phyloP scores from a whole-genome alignment of 129 eudicot species.

The Dittrichia graveolens region DNA sequence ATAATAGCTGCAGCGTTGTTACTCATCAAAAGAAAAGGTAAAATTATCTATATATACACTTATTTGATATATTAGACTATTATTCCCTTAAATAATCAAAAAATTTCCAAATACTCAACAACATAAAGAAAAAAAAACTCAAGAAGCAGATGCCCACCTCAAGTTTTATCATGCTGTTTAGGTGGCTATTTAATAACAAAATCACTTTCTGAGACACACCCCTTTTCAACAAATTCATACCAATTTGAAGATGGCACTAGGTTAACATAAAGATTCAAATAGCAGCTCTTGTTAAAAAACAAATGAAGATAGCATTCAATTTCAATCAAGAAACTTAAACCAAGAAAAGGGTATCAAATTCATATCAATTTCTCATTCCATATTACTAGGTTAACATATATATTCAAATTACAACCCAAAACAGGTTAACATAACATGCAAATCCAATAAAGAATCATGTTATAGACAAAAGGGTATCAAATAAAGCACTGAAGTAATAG shows the following conservation, averaged over 20 bases:
- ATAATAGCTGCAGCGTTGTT: conserved; percentile 4
- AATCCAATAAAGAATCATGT: background rate
- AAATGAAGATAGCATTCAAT: background rate
- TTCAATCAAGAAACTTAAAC: conserved; percentile 8
- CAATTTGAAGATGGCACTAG: background rate
- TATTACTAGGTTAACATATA: conserved; percentile 15
- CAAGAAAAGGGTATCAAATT: background rate
- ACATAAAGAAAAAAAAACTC: background rate
- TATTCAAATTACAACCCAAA: conserved; percentile 5
- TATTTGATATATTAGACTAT: background rate
- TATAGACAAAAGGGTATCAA: background rate
- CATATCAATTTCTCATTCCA: background rate
- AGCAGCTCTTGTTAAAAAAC: background rate
- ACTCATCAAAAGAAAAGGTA: background rate
- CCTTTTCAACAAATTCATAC: background rate
- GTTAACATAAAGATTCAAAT: conserved; percentile 6
- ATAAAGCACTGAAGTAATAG: background rate
- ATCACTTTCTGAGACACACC: background rate
- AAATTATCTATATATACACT: background rate
- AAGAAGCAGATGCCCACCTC: conserved; percentile 17
- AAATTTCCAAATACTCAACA: background rate
- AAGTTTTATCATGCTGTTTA: background rate
- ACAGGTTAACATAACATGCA: background rate
- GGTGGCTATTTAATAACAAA: background rate
- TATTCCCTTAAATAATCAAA: background rate